Evolutionary conservation across 257 asterid species (phyloP), one percentile per base, ranked within the genome.

Genomic region (Solanum pimpinellifolium): DNA sequence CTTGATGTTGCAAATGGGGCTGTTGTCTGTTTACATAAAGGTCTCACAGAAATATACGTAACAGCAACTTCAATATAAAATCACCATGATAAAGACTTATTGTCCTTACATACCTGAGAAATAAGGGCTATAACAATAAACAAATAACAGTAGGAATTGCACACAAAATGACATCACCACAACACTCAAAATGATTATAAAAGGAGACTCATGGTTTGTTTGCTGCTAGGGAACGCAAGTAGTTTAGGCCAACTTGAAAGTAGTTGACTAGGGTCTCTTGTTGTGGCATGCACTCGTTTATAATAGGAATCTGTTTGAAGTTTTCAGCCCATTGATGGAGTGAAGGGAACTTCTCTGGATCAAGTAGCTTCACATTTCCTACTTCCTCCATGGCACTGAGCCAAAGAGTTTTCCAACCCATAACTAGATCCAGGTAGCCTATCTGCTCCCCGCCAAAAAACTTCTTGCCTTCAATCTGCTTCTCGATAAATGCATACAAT

Each of bases 351-450:
- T 62, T 87, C 13, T 10, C 72, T 2, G 89, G 59, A 41, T 89
- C 92, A 23, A 92, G 90, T 27, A 89, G 70, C 88, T 85, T 91
- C 90, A 90, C 87, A 29, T 87, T 88, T 84, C 94, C 95, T 4
- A 90, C 89, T 81, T 93, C 88, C 88, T 93, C 94, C 91, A 88
- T 87, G 37, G 89, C 89, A 52, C 77, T 81, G n/a, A 91, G 91
- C 91, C 91, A 91, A 65, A 76, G 88, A 73, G 90, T 47, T 69
- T 88, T 69, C 92, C 95, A 91, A 59, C 92, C 93, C 25, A 91
- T 16, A 33, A 87, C 93, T 52, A 92, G n/a, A 91, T 92, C 93
- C 39, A 92, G 89, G 83, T 85, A 91, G 5, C 95, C 95, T 6
- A 89, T 85, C 83, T 89, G 27, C 84, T 90, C 92, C 62, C 93